Evolutionary conservation across 768 basidiomycete species (phyloP), one percentile per base, ranked within the genome.

Genomic region (Tulasnella sp.): DNA sequence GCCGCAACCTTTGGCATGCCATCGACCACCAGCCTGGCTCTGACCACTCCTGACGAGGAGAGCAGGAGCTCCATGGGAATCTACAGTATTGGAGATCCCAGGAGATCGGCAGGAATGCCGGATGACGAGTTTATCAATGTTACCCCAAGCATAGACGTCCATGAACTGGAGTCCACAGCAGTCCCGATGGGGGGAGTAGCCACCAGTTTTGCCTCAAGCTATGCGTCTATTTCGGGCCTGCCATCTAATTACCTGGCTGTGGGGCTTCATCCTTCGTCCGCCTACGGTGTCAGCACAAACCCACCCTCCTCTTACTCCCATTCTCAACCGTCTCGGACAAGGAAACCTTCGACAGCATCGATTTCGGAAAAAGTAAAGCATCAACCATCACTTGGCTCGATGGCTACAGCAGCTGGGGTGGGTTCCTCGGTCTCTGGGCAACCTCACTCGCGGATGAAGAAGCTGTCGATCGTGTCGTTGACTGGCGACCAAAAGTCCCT

Each of bases 71-170:
- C 61, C 61, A 67, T 67, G 61, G 61, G 26, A 35, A 26, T 67
- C 18, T 67, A 67, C 61, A 67, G 61, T 35, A 67, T 67, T 29
- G 61, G 61, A 35, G 61, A 67, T 16, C 61, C 29, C 61, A 67
- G 61, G 29, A 67, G 61, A 18, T 67, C 61, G 13, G 61, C 61
- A 67, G 61, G 61, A 35, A 67, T 67, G 61, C 61, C 61, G 29
- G 61, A 67, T 67, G 61, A 67, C 61, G 61, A 67, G 61, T 67
- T 29, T 26, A 67, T 67, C 61, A 18, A 67, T 29, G 61, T 67
- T 18, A 67, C 61, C 18, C 61, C 61, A 15, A 35, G 61, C 10
- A 67, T 67, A 26, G 61, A 67, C 29, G 61, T 35, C 13, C 29
- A 35, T 67, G 61, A 67, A 13, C 29, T 67, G 61, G 61, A 67